These are phyloP conservation scores for Ogataea henricii DNA, from an alignment of 805 yeast genomes.

Conservation along the genomic window DNA sequence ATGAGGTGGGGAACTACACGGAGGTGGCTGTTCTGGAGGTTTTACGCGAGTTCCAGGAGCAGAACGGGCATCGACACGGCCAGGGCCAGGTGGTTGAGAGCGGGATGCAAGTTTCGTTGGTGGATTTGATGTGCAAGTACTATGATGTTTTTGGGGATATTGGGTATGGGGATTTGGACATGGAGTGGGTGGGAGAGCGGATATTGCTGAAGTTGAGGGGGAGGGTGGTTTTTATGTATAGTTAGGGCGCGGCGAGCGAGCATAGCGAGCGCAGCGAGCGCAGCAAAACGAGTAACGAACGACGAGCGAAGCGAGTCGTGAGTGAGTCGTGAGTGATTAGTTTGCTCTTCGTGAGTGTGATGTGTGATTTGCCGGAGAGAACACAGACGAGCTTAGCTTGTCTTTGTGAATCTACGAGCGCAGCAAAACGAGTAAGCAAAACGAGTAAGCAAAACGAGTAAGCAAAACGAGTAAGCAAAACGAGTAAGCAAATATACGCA, in stretches of 20 bases:
- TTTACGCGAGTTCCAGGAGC: slow-evolving; percentile 15
- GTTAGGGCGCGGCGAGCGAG: neutral
- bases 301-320: neutral
- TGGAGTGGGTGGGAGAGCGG: slow-evolving; percentile 29
- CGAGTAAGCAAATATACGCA: no score
- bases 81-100: slow-evolving; percentile 1
- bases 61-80: neutral
- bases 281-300: neutral
- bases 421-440: no score
- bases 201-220: slow-evolving; percentile 23
- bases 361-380: no score
- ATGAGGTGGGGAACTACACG: slow-evolving; percentile 7
- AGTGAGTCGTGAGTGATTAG: no score
- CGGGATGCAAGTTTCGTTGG: slow-evolving; percentile 15
- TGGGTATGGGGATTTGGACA: slow-evolving; percentile 16
- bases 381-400: no score
- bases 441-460: no score
- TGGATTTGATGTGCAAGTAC: slow-evolving; percentile 28
- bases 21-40: slow-evolving; percentile 7
- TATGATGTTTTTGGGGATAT: slow-evolving; percentile 23
- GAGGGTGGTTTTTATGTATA: slow-evolving; percentile 29
- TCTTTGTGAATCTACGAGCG: no score
- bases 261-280: neutral
- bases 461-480: no score
- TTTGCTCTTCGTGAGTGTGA: no score